Evolutionary conservation across 805 yeast genomes (phyloP).

Genomic region (Pichia pseudocactophila): DNA sequence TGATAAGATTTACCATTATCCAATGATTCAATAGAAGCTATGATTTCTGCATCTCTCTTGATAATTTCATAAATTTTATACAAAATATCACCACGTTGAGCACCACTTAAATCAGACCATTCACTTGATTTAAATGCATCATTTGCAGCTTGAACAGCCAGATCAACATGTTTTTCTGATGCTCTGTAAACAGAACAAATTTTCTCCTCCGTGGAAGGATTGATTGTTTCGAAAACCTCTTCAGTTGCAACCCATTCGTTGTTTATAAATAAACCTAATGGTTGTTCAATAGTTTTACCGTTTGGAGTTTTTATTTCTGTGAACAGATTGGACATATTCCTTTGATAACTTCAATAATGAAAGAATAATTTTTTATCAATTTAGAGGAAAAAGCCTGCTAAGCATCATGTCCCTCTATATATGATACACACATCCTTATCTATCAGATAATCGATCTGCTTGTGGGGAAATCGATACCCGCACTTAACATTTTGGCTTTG

Average conservation of each 20-base stretch:
- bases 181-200: conserved; percentile 53
- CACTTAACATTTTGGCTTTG: no score
- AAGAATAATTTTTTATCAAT: neutral
- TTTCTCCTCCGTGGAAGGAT: conserved; percentile 45
- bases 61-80: conserved; percentile 44
- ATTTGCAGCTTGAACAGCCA: conserved; percentile 59
- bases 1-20: conserved; percentile 52
- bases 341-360: neutral
- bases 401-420: no score
- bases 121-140: conserved; percentile 41
- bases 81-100: conserved; percentile 43
- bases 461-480: no score
- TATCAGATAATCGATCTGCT: no score
- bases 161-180: conserved; percentile 48
- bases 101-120: conserved; percentile 43
- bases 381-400: no score
- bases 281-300: conserved; percentile 25
- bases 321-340: conserved; percentile 15
- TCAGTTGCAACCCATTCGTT: conserved; percentile 37
- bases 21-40: conserved; percentile 47
- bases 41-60: conserved; percentile 39
- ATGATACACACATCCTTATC: no score
- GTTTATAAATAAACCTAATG: conserved; percentile 51
- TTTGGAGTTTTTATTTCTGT: conserved; percentile 25
- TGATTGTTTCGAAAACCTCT: conserved; percentile 18